Evolutionary conservation across 2,329 filamentous ascomycete species (phyloP), one percentile per base, ranked within the genome.

Genomic region (Dothidotthia symphoricarpi): DNA sequence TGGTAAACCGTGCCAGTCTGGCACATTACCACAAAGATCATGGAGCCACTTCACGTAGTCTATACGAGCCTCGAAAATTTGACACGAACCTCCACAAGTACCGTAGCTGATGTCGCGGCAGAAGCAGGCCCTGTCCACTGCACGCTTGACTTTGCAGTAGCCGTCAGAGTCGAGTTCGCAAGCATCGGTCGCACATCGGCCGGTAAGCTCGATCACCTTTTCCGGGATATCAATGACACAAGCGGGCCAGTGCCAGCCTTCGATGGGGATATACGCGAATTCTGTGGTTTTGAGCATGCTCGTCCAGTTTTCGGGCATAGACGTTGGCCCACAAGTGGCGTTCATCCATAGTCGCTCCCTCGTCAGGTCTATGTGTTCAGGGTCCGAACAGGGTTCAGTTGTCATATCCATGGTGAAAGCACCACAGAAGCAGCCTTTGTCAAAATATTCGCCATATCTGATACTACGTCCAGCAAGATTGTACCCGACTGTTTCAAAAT

Each of bases 401-500:
- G 40, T 31, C 7, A 19, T 16, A 27, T 55, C 39, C 19, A 53
- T 34, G 32, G 29, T 34, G 32, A 58, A 59, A 8, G 40, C 19
- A 22, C 41, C 34, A 42, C 62, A 66, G 45, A 66, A 62, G 41
- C 62, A 66, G 37, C 35, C 17, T 43, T 49, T 65, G 34, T 66
- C 62, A 32, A 64, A 61, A 41, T 63, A 64, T 16, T 57, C 37
- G 24, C 53, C 55, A 34, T 49, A 24, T 24, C 12, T 14, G 19
- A 62, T 55, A 3, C 12, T 39, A 11, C 22, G 26, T 10, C 33
- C 9, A 16, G 53, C 58, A 16, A 61, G 49, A 35, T 59, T 46
- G 45, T 65, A 66, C 27, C 59, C 59, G n/a, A 44, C 59, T n/a
- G 57, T 62, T 43, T 63, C 53, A 31, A 27, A 59, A 41, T 61